Evolutionary conservation across 2,329 filamentous ascomycete genomes (phyloP).

Genomic region (Colletotrichum sp.): DNA sequence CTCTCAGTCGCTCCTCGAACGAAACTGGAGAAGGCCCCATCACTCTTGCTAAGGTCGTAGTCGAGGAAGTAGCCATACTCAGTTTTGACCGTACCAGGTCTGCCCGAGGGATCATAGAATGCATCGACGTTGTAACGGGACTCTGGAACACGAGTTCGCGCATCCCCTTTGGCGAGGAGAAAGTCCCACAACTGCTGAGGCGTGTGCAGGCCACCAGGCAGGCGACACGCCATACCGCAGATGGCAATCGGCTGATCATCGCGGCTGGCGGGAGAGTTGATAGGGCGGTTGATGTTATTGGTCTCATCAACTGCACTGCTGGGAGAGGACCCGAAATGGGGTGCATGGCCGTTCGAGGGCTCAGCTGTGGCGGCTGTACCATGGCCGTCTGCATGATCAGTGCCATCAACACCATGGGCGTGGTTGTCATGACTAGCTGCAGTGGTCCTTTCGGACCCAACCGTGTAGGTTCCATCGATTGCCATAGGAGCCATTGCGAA

Average conservation of each 20-base stretch:
- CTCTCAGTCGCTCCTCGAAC: neutral
- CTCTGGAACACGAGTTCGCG: conserved; percentile 11
- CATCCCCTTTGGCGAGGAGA: conserved; percentile 19
- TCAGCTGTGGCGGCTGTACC: neutral
- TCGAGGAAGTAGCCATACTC: conserved; percentile 22
- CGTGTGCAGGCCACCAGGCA: conserved; percentile 36
- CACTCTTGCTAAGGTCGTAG: neutral
- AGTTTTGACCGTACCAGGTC: conserved; percentile 9
- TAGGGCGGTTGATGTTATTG: neutral
- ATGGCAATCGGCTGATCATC: conserved; percentile 44
- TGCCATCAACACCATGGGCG: neutral
- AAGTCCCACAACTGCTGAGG: conserved; percentile 41
- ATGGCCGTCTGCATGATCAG: neutral
- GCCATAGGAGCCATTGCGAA: neutral
- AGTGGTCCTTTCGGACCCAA: neutral
- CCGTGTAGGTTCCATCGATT: neutral
- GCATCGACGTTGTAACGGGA: conserved; percentile 19
- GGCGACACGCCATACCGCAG: conserved; percentile 48
- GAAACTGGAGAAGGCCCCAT: neutral
- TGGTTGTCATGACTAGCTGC: neutral
- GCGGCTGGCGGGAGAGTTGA: neutral
- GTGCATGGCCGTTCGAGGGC: neutral
- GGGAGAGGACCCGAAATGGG: neutral
- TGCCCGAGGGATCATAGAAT: conserved; percentile 4
- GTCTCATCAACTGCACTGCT: neutral